Base-by-base conservation (phyloP, 2,329 filamentous ascomycete species). In the Cladosporium sp. region DNA sequence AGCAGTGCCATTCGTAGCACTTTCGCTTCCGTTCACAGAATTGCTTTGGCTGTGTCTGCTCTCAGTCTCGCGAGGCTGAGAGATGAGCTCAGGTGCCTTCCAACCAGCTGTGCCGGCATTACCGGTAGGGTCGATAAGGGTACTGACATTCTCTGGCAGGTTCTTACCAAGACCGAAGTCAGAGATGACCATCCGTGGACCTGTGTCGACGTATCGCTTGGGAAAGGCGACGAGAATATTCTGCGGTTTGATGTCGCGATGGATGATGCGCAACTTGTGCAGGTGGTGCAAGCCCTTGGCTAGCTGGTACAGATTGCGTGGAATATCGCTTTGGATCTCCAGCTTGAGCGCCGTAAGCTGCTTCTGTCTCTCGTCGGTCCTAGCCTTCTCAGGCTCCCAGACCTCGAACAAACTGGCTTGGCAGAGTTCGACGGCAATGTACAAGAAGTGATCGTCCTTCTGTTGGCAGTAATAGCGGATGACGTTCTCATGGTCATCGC, bases 91-190 rank as follows among this genome's bases (percentile, higher is more conserved):
- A 0, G 93, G 93, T 0, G 93, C 93, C 52, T 94, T 89, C 93
- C 93, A 98, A 6, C 93, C 93, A 38, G 88, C 89, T 0, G 93
- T 98, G 27, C 93, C 93, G 1, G 92, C 92, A 62, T 95, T 88
- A 11, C 90, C 90, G 0, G 92, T 97, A 3, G 92, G 96, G 7
- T 93, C 91, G 35, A 92, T 86, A 65, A 97, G 91, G 0, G 92
- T 97, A 50, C 90, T 95, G 65, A 95, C 90, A 6, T 91, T 90
- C 49, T 89, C 89, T 56, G 96, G 93, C 13, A 98, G 74, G 63
- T 96, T 97, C 76, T 97, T 98, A 68, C 93, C 97, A 0, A 98
- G 80, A 5, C 93, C 93, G 69, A 98, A 98, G 67, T 98, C 93
- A 0, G 93, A 97, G 30, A 98, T 95, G 4, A 98, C 80, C 32